A percentile compares a stretch with the other conserved stretches of the same genome.
Conservation (phyloP, 2,329 filamentous ascomycete species). For the Diaporthe citrichinensis region DNA sequence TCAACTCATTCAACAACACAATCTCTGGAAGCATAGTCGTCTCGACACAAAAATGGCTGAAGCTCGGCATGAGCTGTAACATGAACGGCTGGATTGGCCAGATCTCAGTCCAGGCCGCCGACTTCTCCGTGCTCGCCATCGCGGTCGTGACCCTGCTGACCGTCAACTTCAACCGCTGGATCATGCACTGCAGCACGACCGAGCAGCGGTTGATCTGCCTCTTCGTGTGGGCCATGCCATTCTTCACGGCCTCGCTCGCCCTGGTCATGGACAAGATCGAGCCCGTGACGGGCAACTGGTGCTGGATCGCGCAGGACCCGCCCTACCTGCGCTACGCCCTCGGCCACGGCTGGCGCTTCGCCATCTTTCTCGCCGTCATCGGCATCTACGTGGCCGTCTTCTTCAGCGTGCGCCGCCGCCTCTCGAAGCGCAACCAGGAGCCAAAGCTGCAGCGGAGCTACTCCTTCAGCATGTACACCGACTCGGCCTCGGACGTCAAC, state of each 20-base stretch:
- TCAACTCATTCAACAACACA: slow-evolving; percentile 39
- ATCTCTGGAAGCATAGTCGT: slow-evolving; percentile 35
- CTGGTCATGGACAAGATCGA: slow-evolving; percentile 33
- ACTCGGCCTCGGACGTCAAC: slow-evolving; percentile 26
- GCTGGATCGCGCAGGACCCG: slow-evolving; percentile 39
- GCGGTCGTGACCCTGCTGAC: slow-evolving; percentile 36
- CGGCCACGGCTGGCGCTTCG: slow-evolving; percentile 39
- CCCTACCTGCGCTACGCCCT: slow-evolving; percentile 37
- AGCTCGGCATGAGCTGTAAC: slow-evolving; percentile 20
- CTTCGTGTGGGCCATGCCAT: slow-evolving; percentile 36
- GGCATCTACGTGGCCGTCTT: slow-evolving; percentile 31
- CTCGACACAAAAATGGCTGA: slow-evolving; percentile 1
- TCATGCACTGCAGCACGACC: slow-evolving; percentile 25
- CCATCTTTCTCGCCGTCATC: slow-evolving; percentile 33
- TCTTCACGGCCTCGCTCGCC: slow-evolving; percentile 36
- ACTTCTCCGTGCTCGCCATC: slow-evolving; percentile 41
- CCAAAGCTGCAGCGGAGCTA: slow-evolving; percentile 28
- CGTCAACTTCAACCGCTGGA: slow-evolving; percentile 32
- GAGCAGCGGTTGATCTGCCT: slow-evolving; percentile 36
- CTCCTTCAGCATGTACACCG: slow-evolving; percentile 38
- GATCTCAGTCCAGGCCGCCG: slow-evolving; percentile 39
- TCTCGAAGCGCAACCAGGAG: slow-evolving; percentile 30
- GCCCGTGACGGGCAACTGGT: slow-evolving; percentile 40
- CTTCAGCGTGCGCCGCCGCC: slow-evolving; percentile 35
- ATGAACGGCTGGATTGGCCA: slow-evolving; percentile 40